Percentiles rank a stretch among this genome's conserved stretches.
These are phyloP conservation scores for Liquidambar formosana DNA, from an alignment of 164 flowering plant genomes.

Conservation along the genomic window DNA sequence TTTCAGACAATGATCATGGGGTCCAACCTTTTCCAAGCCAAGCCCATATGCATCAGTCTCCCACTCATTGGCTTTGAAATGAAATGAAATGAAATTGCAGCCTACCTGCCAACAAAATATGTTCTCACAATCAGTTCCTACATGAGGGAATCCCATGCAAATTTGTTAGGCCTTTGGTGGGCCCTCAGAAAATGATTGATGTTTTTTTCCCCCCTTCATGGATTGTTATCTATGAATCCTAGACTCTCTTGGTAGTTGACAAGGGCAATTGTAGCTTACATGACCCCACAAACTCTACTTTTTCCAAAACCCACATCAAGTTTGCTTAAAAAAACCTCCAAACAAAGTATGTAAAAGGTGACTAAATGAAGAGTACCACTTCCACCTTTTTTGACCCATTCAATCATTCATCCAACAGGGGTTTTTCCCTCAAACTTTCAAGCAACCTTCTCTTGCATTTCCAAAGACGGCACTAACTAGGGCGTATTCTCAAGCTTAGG, in stretches of 20 bases:
- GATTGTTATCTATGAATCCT: not conserved
- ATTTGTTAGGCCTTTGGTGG: not conserved
- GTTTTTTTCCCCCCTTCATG: not conserved
- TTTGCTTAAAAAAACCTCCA: not conserved
- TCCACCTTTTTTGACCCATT: not conserved
- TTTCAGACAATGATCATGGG: slow-evolving; percentile 4
- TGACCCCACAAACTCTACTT: not conserved
- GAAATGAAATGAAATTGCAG: slow-evolving; percentile 9
- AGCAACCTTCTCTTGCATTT: not conserved
- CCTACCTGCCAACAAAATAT: slow-evolving; percentile 1
- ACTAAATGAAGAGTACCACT: not conserved
- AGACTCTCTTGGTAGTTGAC: not conserved
- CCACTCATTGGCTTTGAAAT: not conserved
- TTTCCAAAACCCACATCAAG: not conserved
- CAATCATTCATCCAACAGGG: slow-evolving; percentile 3
- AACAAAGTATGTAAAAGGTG: too few relatives aligned
- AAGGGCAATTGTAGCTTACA: not conserved
- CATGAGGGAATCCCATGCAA: slow-evolving; percentile 8
- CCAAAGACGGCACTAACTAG: not conserved
- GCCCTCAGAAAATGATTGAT: not conserved
- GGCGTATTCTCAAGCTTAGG: not conserved
- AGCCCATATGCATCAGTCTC: not conserved
- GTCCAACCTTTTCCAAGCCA: not conserved
- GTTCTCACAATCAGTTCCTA: not conserved
- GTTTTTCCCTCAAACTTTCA: not conserved